phyloP scores from a whole-genome alignment of 2,329 filamentous ascomycete genomes.

The Aspergillus viridinutans region DNA sequence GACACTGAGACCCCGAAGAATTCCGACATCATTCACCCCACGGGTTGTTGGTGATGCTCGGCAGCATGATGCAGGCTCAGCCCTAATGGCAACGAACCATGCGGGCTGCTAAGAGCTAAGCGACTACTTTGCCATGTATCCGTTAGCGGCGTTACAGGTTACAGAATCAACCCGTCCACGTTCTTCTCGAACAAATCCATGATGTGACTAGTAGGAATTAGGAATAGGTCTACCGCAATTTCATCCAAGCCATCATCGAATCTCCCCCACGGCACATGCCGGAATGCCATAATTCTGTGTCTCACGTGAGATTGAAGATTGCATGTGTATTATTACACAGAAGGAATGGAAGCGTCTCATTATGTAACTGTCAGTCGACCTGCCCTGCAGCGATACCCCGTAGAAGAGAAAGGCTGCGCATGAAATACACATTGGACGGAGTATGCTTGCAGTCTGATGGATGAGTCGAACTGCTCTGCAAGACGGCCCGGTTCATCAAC shows the following conservation, averaged over 20 bases:
- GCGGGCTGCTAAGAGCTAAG: not conserved
- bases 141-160: not conserved
- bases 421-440: not conserved
- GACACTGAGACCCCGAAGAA: conserved; percentile 11
- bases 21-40: conserved; percentile 8
- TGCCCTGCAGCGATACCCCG: not conserved
- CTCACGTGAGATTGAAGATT: not conserved
- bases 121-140: not conserved
- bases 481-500: not conserved
- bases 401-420: not conserved
- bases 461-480: not conserved
- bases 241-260: not conserved
- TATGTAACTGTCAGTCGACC: not conserved
- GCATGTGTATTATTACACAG: not conserved
- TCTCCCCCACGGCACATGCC: not conserved
- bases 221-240: not conserved
- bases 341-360: not conserved
- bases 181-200: not conserved
- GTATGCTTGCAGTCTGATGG: not conserved
- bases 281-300: not conserved
- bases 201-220: not conserved
- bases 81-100: not conserved
- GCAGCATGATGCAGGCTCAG: not conserved
- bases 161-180: not conserved
- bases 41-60: not conserved